A percentile compares a stretch with the other conserved stretches of the same genome.
Conservation (phyloP, 106 monocot species). For the Acanthochlamys bracteata region DNA sequence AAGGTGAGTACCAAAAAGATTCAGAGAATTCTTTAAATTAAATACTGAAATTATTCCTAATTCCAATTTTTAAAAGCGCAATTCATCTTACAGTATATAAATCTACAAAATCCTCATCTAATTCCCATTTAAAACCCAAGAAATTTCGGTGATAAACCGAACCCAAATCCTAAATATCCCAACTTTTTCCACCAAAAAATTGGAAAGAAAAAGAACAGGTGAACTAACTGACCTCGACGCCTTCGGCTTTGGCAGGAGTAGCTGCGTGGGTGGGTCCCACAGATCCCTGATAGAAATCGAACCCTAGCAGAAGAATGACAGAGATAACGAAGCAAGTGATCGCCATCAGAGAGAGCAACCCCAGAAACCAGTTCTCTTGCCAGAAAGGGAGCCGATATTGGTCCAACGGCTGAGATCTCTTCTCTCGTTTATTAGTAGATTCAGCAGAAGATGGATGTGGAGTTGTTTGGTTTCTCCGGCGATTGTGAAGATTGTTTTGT, state of each 20-base stretch:
- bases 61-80: too few species aligned
- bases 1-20: not conserved
- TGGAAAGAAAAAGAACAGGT: slow-evolving; percentile 1
- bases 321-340: slow-evolving; percentile 42
- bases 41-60: too few species aligned
- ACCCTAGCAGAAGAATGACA: slow-evolving; percentile 45
- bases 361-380: slow-evolving; percentile 47
- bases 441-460: not conserved
- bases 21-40: too few species aligned
- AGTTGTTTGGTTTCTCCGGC: slow-evolving; percentile 16
- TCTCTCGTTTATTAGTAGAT: not conserved
- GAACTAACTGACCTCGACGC: slow-evolving; percentile 35
- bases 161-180: too few species aligned
- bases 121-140: too few species aligned
- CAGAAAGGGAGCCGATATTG: slow-evolving; percentile 24
- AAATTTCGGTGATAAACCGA: too few species aligned
- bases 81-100: too few species aligned
- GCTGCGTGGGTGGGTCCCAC: slow-evolving; percentile 32
- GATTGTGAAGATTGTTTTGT: slow-evolving; percentile 23
- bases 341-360: slow-evolving; percentile 48
- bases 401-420: not conserved
- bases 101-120: too few species aligned
- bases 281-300: slow-evolving; percentile 32
- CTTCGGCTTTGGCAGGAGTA: slow-evolving; percentile 20
- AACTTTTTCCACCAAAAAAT: not conserved